These are phyloP conservation scores for Viridothelium virens DNA, from an alignment of 495 filamentous ascomycete genomes.

Conservation along the genomic window DNA sequence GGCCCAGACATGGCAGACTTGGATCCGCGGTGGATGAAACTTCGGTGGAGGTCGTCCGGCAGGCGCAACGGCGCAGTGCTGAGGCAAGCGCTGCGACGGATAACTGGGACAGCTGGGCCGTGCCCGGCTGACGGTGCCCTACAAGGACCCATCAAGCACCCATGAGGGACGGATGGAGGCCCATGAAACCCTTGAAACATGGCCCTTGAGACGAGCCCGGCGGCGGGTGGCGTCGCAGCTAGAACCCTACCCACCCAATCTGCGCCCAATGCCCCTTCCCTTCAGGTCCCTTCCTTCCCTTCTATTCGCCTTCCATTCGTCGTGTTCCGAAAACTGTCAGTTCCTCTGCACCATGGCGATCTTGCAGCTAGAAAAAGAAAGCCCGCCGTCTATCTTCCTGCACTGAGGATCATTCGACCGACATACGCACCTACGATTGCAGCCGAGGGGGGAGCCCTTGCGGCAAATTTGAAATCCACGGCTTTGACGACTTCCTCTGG, in stretches of 20 bases:
- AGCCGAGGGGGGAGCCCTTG: neutral
- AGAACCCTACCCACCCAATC: too few species aligned
- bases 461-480: neutral
- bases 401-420: too few species aligned
- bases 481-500: too few species aligned
- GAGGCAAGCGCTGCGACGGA: neutral
- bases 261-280: too few species aligned
- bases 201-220: too few species aligned
- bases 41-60: neutral
- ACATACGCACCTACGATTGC: too few species aligned
- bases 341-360: neutral
- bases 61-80: neutral
- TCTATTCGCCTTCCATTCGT: too few species aligned
- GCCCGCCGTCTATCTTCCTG: neutral
- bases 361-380: neutral
- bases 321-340: too few species aligned
- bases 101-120: neutral
- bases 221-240: too few species aligned
- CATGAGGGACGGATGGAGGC: too few species aligned
- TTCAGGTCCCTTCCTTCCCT: too few species aligned
- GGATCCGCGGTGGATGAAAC: neutral
- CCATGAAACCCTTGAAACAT: too few species aligned
- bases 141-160: neutral
- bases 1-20: neutral
- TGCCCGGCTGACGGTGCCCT: neutral